Base-by-base conservation (phyloP, 2,329 filamentous ascomycete species). In the Dactylellina parvicollis region DNA sequence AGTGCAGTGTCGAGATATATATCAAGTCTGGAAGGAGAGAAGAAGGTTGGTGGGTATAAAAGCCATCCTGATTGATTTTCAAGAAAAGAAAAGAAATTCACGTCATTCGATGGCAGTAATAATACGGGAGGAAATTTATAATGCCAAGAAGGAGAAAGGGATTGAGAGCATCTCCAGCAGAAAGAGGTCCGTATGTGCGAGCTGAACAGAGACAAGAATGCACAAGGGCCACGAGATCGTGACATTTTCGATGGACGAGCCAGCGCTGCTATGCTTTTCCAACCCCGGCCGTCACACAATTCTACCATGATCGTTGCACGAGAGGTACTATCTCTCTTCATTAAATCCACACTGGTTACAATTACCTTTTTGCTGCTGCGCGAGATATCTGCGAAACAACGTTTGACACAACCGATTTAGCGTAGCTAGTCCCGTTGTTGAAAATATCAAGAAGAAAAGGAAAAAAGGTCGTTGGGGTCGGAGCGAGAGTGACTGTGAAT, bases 231-330 rank as follows among this genome's bases (percentile, higher is more conserved):
- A 36, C 22, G 9, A 4, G 12, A 20, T 10, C 44, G 47, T 50
- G 26, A 52, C 40, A 59, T 59, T 28, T 40, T 47, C n/a, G n/a
- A n/a, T n/a, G 44, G 59, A 52, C 46, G 50, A 61, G 34, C 47
- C 42, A 57, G 56, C 18, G 40, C 8, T 36, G 12, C 22, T 20
- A 30, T 36, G n/a, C 36, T 9, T 30, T 24, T 38, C 18, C 50
- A 40, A 20, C 46, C 22, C 20, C 22, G 28, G 52, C 44, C 28
- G 57, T 72, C 59, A 36, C 67, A 72, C 67, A 55, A 54, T 65
- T 38, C 42, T 52, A 72, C 59, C 57, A 57, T 54, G 52, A 65
- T 24, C 10, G 67, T 72, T 16, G 44, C 44, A 72, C 67, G 38
- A 57, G n/a, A n/a, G 47, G 36, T 22, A 65, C 59, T 38, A 46